phyloP scores from a whole-genome alignment of 352 stramenopile species.

The Phytophthora foliorum region DNA sequence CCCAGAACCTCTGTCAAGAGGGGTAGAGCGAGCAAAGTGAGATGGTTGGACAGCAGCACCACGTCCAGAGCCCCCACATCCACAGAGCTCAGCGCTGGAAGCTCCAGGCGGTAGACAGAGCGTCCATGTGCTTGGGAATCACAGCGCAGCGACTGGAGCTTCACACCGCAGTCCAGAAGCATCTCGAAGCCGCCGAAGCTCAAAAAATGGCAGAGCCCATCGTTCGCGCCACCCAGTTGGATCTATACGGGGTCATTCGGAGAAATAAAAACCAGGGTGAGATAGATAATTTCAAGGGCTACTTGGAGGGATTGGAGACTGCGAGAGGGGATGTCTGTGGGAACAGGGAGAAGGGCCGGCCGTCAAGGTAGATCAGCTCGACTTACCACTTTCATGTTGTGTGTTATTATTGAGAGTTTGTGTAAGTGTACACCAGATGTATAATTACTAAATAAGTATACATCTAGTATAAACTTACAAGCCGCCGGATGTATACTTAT shows the following conservation, averaged over 20 bases:
- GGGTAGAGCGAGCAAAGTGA: conserved; percentile 74
- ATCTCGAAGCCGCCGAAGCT: conserved; percentile 83
- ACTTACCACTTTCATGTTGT: conserved; percentile 51
- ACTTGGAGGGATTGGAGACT: neutral
- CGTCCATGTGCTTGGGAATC: neutral
- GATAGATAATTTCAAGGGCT: conserved; percentile 12
- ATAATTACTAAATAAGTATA: no score
- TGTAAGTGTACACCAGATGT: no score
- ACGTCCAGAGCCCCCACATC: conserved; percentile 77
- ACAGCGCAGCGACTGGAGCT: conserved; percentile 22
- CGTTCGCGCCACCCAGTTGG: conserved; percentile 73
- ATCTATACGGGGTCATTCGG: conserved; percentile 53
- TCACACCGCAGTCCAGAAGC: conserved; percentile 82
- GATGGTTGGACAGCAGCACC: conserved; percentile 81
- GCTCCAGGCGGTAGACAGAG: conserved; percentile 35
- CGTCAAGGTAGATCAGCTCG: no score
- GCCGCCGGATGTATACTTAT: no score
- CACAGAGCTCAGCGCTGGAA: conserved; percentile 54
- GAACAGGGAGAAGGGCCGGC: neutral
- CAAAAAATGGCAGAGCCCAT: conserved; percentile 84
- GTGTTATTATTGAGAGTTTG: no score
- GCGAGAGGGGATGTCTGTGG: conserved; percentile 1
- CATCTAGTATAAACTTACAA: no score
- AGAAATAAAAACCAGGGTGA: conserved; percentile 29
- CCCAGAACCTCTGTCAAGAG: conserved; percentile 79